phyloP scores from a whole-genome alignment of 495 filamentous ascomycete species.

The Hypoxylon crocopeplum region DNA sequence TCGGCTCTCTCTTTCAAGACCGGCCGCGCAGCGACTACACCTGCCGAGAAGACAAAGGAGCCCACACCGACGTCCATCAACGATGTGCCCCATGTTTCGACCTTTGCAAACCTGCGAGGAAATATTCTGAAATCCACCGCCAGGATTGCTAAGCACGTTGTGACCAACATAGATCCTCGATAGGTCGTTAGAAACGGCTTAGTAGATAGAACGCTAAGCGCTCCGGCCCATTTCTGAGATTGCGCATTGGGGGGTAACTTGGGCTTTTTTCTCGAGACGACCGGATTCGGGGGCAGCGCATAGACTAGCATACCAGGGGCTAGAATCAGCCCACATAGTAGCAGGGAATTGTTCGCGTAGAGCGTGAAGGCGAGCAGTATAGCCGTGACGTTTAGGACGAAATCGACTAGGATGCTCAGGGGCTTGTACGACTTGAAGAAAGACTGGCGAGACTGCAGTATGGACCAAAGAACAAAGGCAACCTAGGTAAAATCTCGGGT shows the following conservation, averaged over 20 bases:
- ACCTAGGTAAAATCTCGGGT: constrained; percentile 57
- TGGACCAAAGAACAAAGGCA: constrained; percentile 85
- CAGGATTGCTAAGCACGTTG: constrained; percentile 92
- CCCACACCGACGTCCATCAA: constrained; percentile 98
- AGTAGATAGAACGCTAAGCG: constrained; percentile 67
- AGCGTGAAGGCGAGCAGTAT: constrained; percentile 85
- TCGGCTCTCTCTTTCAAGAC: constrained; percentile 73
- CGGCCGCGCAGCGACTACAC: constrained; percentile 89
- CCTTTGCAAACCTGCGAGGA: constrained; percentile 93
- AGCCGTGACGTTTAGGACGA: constrained; percentile 82
- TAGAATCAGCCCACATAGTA: constrained; percentile 78
- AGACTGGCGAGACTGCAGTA: constrained; percentile 82
- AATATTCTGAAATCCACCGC: constrained; percentile 96
- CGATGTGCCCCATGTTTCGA: constrained; percentile 97
- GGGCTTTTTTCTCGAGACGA: constrained; percentile 56
- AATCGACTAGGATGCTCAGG: constrained; percentile 75
- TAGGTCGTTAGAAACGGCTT: constrained; percentile 94
- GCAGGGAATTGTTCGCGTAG: constrained; percentile 76
- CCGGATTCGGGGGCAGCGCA: constrained; percentile 51
- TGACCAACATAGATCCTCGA: constrained; percentile 88
- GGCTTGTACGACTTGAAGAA: constrained; percentile 81
- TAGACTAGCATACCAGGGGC: constrained; percentile 71
- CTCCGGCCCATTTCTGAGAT: constrained; percentile 34
- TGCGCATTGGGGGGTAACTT: constrained; percentile 62
- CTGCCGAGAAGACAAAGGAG: constrained; percentile 94